Conservation (phyloP, 257 asterid species). For the Gentiana dahurica region DNA sequence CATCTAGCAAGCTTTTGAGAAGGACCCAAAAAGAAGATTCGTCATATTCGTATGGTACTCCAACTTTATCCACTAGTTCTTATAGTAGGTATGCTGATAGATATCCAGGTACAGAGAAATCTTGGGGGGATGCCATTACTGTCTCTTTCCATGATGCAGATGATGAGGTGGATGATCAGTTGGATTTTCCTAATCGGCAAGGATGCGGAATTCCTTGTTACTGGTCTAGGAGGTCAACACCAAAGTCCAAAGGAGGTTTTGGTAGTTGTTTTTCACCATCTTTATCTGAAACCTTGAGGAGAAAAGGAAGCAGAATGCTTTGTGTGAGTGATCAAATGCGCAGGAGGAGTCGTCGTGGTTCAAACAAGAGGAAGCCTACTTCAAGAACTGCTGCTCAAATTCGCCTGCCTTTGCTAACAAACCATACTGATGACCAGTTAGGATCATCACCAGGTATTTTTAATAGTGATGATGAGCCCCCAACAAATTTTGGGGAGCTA, state of each 20-base stretch:
- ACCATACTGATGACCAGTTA: constrained; percentile 27
- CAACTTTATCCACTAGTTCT: constrained; percentile 75
- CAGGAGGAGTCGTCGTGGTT: constrained; percentile 39
- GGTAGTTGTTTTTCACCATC: constrained; percentile 84
- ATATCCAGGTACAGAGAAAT: constrained; percentile 67
- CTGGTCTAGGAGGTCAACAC: constrained; percentile 91
- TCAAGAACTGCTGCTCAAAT: constrained; percentile 42
- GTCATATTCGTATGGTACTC: constrained; percentile 60
- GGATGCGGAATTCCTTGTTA: constrained; percentile 97
- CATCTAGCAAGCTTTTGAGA: constrained; percentile 41
- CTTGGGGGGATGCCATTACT: constrained; percentile 87
- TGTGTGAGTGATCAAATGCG: constrained; percentile 49
- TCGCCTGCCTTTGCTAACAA: constrained; percentile 60
- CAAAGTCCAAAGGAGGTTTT: constrained; percentile 60
- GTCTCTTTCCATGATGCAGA: constrained; percentile 69
- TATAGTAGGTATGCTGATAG: constrained; percentile 26
- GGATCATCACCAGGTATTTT: constrained; percentile 54
- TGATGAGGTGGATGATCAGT: constrained; percentile 74
- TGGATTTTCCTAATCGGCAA: constrained; percentile 60
- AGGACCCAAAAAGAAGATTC: constrained; percentile 60
- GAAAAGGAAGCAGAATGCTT: constrained; percentile 67
- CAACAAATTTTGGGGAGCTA: constrained; percentile 62
- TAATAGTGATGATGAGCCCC: constrained; percentile 61
- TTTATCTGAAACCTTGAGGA: constrained; percentile 75
- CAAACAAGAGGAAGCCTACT: constrained; percentile 51